Base-by-base conservation (phyloP, 345 rosid species). In the Geranium rotundifolium region DNA sequence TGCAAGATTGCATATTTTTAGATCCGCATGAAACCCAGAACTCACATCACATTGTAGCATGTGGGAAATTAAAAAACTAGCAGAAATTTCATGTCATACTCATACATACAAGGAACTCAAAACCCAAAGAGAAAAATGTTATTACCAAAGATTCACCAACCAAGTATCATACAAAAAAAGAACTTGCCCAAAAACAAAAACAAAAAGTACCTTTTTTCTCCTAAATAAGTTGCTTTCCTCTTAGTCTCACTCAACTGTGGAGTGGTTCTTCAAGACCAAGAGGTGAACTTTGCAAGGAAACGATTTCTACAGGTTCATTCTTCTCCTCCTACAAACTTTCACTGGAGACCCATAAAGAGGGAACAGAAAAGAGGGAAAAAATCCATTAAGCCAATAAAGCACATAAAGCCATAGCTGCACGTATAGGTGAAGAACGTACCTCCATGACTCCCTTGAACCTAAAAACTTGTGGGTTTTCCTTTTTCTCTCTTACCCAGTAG, bases 221-320 rank as follows among this genome's bases (percentile, higher is more conserved):
- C 50, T 19, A 13, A 63, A 56, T n/a, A 23, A 17, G 41, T 59
- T 1, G 14, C 50, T 41, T 41, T 41, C 4, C 41, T 20, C 46
- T 57, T 20, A 31, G 4, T 29, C 63, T 31, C 27, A 9, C 19
- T 16, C 8, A 61, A 17, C n/a, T n/a, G n/a, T n/a, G n/a, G n/a
- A n/a, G n/a, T n/a, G n/a, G n/a, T n/a, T n/a, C n/a, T n/a, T n/a
- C n/a, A n/a, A n/a, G n/a, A n/a, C n/a, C n/a, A n/a, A n/a, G 56
- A 67, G 18, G 55, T 13, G 14, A 39, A 49, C 55, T n/a, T 56
- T 50, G 41, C 41, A 69, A n/a, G n/a, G n/a, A n/a, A n/a, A n/a
- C n/a, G n/a, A n/a, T n/a, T n/a, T n/a, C n/a, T n/a, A n/a, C n/a
- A n/a, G n/a, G n/a, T n/a, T n/a, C n/a, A n/a, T n/a, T n/a, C 14